phyloP scores from a whole-genome alignment of 2,329 filamentous ascomycete genomes.

The Pyricularia grisea region DNA sequence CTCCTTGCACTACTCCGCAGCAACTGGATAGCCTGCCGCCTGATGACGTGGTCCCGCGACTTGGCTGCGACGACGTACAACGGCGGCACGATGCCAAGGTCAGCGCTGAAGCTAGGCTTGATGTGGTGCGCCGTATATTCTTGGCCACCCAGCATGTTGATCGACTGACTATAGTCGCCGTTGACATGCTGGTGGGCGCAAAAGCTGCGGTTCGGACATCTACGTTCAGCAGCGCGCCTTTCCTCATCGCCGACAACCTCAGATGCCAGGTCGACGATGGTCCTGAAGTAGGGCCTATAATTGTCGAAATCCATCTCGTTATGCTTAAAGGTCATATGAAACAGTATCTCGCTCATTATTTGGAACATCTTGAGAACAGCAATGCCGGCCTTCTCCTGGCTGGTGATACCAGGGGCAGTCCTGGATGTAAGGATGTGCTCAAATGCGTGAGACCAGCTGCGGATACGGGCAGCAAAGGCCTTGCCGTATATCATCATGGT shows the following conservation, averaged over 20 bases:
- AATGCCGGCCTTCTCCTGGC: constrained; percentile 50
- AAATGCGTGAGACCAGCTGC: constrained; percentile 47
- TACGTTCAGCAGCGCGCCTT: constrained; percentile 33
- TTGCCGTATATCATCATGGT: constrained; percentile 36
- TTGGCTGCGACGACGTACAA: constrained; percentile 59
- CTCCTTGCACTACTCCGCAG: constrained; percentile 49
- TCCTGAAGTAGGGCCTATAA: constrained; percentile 40
- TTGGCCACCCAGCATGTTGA: constrained; percentile 29
- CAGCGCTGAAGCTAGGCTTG: constrained; percentile 54
- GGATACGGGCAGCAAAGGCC: constrained; percentile 37
- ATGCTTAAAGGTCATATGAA: constrained; percentile 50
- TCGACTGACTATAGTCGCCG: constrained; percentile 13
- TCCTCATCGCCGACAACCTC: constrained; percentile 54
- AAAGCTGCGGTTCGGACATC: constrained; percentile 31
- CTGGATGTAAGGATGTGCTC: constrained; percentile 43
- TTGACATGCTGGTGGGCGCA: constrained; percentile 29
- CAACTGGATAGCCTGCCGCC: constrained; percentile 52
- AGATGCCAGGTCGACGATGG: constrained; percentile 46
- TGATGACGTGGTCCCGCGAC: constrained; percentile 46
- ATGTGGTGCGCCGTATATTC: constrained; percentile 39
- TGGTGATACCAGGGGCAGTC: constrained; percentile 34
- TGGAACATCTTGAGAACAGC: constrained; percentile 54
- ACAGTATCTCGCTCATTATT: constrained; percentile 47
- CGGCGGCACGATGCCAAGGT: constrained; percentile 54
- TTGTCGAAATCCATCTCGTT: constrained; percentile 49